These are phyloP conservation scores for Candida ponderosae DNA, from an alignment of 805 yeast genomes.

Conservation along the genomic window DNA sequence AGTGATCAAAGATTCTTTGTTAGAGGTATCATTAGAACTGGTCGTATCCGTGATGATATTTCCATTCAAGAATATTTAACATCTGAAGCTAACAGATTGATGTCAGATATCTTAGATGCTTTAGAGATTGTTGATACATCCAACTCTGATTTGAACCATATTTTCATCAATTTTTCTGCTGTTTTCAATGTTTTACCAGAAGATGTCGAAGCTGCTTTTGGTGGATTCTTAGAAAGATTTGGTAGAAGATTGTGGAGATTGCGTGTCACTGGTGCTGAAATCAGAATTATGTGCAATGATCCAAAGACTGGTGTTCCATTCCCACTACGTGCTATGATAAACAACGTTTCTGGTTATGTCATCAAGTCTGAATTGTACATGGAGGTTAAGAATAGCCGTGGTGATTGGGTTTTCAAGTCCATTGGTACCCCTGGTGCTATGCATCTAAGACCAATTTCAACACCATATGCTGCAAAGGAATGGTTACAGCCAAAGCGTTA, in stretches of 20 bases:
- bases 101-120: constrained; percentile 93
- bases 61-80: constrained; percentile 90
- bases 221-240: constrained; percentile 94
- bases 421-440: constrained; percentile 92
- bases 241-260: constrained; percentile 96
- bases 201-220: constrained; percentile 96
- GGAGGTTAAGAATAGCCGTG: constrained; percentile 85
- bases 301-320: constrained; percentile 80
- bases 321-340: constrained; percentile 95
- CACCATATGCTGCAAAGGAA: constrained; percentile 97
- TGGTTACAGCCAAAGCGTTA: constrained; percentile 98
- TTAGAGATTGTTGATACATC: constrained; percentile 90
- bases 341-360: constrained; percentile 94
- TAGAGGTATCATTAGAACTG: constrained; percentile 95
- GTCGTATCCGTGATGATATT: constrained; percentile 87
- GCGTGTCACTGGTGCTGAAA: constrained; percentile 95
- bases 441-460: constrained; percentile 93
- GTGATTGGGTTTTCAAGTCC: constrained; percentile 96
- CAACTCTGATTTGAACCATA: constrained; percentile 93
- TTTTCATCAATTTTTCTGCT: constrained; percentile 94
- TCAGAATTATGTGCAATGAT: constrained; percentile 91
- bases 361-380: constrained; percentile 92
- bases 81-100: constrained; percentile 92
- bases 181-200: constrained; percentile 90
- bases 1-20: constrained; percentile 94